Evolutionary conservation across 352 stramenopile species (phyloP).

Genomic region (Pythium apleroticum): DNA sequence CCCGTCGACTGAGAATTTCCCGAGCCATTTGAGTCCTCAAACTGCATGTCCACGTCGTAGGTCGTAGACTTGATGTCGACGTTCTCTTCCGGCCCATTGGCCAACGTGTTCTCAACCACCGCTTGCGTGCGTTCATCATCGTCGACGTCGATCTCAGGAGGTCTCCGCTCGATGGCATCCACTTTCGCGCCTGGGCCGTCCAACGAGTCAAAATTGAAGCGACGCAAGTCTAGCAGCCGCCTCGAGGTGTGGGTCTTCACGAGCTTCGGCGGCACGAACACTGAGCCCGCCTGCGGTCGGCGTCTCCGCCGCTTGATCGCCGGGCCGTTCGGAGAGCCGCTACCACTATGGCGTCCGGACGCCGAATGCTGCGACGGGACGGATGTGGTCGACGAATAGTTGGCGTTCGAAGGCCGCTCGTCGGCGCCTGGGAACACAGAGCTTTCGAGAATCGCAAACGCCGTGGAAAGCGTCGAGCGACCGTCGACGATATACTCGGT

Average conservation of each 20-base stretch:
- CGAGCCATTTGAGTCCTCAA: neutral
- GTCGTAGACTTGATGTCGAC: neutral
- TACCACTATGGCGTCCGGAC: constrained; percentile 7
- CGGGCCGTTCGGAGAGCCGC: neutral
- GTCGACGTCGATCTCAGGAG: neutral
- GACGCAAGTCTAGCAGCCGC: constrained; percentile 10
- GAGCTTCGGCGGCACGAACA: constrained; percentile 22
- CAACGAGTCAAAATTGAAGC: constrained; percentile 8
- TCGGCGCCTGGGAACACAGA: constrained; percentile 12
- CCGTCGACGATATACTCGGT: constrained; percentile 19
- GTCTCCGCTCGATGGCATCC: neutral
- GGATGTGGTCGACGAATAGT: constrained; percentile 3
- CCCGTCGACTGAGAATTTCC: neutral
- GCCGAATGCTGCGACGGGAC: neutral
- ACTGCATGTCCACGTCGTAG: neutral
- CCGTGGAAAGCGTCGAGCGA: constrained; percentile 15
- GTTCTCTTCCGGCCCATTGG: neutral
- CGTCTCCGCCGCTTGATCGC: neutral
- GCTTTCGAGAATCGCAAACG: constrained; percentile 21
- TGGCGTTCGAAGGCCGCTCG: constrained; percentile 10
- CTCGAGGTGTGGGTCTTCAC: constrained; percentile 13
- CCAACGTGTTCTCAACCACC: neutral
- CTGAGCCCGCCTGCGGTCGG: constrained; percentile 3
- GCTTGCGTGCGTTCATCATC: neutral
- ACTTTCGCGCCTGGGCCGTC: neutral